These are phyloP conservation scores for Podospora bellae-mahoneyi DNA, from an alignment of 495 filamentous ascomycete species.

Conservation along the genomic window DNA sequence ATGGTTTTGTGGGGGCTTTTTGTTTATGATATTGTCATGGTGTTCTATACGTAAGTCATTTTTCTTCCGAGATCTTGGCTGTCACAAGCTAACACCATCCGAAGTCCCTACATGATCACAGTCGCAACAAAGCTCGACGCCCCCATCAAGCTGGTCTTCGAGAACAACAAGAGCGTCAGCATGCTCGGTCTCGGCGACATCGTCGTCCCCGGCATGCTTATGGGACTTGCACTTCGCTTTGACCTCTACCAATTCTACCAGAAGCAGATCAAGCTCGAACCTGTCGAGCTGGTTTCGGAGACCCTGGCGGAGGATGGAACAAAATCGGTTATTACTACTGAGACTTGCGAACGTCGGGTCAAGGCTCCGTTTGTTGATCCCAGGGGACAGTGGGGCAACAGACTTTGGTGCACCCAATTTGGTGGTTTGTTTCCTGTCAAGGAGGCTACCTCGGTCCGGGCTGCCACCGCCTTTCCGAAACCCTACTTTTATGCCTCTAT, in stretches of 20 bases:
- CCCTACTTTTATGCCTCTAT: constrained; percentile 81
- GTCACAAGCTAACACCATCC: background rate
- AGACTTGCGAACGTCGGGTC: constrained; percentile 40
- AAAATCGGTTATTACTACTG: constrained; percentile 23
- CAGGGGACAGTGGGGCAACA: constrained; percentile 74
- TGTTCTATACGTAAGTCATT: constrained; percentile 76
- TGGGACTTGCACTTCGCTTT: constrained; percentile 82
- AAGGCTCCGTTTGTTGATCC: constrained; percentile 57
- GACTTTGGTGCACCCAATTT: constrained; percentile 67
- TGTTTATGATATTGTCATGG: constrained; percentile 94
- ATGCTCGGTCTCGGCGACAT: constrained; percentile 96
- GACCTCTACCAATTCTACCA: constrained; percentile 84
- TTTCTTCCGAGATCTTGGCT: background rate
- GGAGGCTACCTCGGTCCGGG: constrained; percentile 44
- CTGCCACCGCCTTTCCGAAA: constrained; percentile 65
- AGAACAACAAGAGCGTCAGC: constrained; percentile 61
- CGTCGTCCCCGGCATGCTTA: constrained; percentile 89
- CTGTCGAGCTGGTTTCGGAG: constrained; percentile 35
- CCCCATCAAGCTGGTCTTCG: constrained; percentile 90
- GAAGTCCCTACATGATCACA: constrained; percentile 83
- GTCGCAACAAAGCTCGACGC: constrained; percentile 88
- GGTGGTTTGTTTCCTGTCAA: constrained; percentile 30
- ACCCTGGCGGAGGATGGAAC: constrained; percentile 29
- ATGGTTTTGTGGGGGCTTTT: constrained; percentile 77
- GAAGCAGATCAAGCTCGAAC: constrained; percentile 37